Conservation (phyloP, 805 yeast species). For the Blastobotrys muscicola region DNA sequence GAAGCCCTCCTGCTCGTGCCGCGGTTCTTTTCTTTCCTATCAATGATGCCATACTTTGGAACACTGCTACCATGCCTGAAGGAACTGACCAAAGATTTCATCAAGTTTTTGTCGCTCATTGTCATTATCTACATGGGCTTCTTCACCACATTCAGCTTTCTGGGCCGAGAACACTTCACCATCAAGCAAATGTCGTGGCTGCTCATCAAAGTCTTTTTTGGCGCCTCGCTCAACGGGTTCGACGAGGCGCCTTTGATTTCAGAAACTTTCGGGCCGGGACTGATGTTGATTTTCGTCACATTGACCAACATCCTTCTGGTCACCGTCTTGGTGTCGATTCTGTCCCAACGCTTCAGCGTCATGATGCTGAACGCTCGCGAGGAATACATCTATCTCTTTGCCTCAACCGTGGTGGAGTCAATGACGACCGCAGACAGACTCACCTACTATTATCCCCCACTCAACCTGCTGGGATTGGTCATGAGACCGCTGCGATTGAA, state of each 20-base stretch:
- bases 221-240: conserved; percentile 25
- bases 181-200: conserved; percentile 25
- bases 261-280: conserved; percentile 24
- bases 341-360: conserved; percentile 24
- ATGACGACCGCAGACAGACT: conserved; percentile 24
- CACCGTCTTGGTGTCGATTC: conserved; percentile 28
- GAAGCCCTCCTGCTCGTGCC: conserved; percentile 26
- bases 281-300: conserved; percentile 27
- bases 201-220: conserved; percentile 26
- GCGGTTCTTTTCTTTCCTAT: conserved; percentile 22
- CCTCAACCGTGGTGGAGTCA: conserved; percentile 24
- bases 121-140: conserved; percentile 25
- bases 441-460: conserved; percentile 27
- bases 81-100: conserved; percentile 24
- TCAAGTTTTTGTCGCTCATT: conserved; percentile 22
- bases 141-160: conserved; percentile 25
- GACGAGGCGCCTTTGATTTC: conserved; percentile 24
- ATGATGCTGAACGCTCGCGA: conserved; percentile 28
- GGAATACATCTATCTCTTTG: conserved; percentile 24
- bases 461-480: conserved; percentile 21
- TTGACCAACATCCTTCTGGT: conserved; percentile 22
- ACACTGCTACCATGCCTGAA: conserved; percentile 27
- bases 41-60: conserved; percentile 27
- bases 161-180: conserved; percentile 23
- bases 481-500: conserved; percentile 23